phyloP scores from a whole-genome alignment of 345 rosid species.

The Rhizophora apiculata region DNA sequence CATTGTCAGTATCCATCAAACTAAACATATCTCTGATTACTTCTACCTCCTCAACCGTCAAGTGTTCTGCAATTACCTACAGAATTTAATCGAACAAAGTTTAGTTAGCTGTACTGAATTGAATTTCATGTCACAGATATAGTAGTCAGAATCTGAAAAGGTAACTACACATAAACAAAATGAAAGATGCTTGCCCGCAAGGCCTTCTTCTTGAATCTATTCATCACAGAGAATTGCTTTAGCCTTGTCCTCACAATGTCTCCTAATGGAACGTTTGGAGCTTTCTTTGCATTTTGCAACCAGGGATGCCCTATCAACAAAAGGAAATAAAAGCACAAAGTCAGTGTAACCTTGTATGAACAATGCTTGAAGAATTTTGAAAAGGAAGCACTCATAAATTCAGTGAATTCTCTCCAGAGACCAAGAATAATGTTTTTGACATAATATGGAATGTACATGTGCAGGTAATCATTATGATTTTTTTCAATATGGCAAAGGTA shows the following conservation, averaged over 20 bases:
- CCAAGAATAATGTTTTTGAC: no score
- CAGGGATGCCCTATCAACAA: conserved; percentile 72
- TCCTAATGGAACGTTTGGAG: conserved; percentile 92
- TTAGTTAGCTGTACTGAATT: conserved; percentile 5
- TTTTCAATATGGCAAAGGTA: background rate
- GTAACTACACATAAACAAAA: conserved; percentile 7
- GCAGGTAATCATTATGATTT: background rate
- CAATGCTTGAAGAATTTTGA: no score
- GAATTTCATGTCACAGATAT: background rate
- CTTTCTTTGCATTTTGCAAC: conserved; percentile 92
- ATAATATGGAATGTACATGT: no score
- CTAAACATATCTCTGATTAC: conserved; percentile 86
- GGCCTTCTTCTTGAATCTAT: conserved; percentile 92
- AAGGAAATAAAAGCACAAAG: conserved; percentile 10
- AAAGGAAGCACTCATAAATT: no score
- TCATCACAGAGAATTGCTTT: conserved; percentile 93
- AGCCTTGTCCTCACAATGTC: conserved; percentile 91
- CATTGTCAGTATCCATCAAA: conserved; percentile 83
- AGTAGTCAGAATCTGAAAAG: conserved; percentile 4
- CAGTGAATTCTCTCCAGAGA: no score
- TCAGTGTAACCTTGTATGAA: no score
- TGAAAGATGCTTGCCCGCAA: conserved; percentile 51
- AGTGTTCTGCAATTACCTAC: conserved; percentile 93
- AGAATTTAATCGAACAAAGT: conserved; percentile 24
- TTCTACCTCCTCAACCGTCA: conserved; percentile 81